Conservation (phyloP, 75 land plant genomes). For the Cunninghamia lanceolata region DNA sequence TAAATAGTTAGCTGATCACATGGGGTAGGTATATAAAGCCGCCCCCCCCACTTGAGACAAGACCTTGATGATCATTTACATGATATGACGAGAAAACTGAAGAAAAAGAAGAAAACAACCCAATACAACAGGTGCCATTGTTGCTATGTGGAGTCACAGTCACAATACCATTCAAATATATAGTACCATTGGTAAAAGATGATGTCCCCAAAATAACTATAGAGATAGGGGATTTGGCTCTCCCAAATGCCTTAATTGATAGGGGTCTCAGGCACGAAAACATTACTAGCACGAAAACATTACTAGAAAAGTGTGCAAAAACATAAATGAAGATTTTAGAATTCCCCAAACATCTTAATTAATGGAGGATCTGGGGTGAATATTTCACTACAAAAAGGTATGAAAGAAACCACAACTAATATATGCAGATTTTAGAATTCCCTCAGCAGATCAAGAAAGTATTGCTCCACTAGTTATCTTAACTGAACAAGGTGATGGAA, state of each 20-base stretch:
- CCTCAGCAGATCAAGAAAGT: background rate
- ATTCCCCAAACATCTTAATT: no score
- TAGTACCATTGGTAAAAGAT: background rate
- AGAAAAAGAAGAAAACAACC: background rate
- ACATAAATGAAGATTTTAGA: no score
- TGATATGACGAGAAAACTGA: background rate
- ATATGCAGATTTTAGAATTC: no score
- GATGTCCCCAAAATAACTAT: background rate
- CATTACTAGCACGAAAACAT: no score
- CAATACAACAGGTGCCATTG: no score
- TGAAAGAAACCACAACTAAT: no score
- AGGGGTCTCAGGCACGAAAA: background rate
- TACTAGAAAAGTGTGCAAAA: no score
- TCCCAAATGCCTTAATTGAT: background rate
- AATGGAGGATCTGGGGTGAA: no score
- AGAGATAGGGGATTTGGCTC: background rate
- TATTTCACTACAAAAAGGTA: no score
- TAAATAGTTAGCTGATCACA: background rate
- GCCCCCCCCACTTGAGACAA: background rate
- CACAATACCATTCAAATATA: background rate
- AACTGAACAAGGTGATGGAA: background rate
- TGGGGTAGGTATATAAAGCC: no score
- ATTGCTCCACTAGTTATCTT: background rate
- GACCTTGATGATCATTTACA: background rate
- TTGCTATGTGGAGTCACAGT: no score